Evolutionary conservation across 2,329 filamentous ascomycete species (phyloP), one percentile per base, ranked within the genome.

Genomic region (Fusarium coffeatum): DNA sequence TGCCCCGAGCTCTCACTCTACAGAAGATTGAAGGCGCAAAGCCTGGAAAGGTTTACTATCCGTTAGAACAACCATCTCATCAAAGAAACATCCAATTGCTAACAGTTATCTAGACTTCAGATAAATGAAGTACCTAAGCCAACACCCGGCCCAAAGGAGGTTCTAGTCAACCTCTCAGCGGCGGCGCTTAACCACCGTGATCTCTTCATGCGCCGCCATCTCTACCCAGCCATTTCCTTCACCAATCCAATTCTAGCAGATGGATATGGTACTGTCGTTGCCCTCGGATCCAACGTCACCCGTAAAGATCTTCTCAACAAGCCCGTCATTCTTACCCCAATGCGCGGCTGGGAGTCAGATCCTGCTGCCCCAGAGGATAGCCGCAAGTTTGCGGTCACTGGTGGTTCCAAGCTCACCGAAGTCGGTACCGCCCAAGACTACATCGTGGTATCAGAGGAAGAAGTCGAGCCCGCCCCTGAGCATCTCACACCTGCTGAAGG

Each of bases 181-280:
- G 92, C 91, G 2, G 92, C 95, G 16, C 89, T 98, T 53, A 98
- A 98, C 84, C 96, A 98, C 83, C 92, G 94, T 74, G 96, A 98
- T 80, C 89, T 97, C 73, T 98, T 98, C 83, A 92, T 97, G 80
- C 92, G 95, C 57, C 94, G 96, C 80, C 91, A 94, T 77, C 89
- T 97, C 42, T 98, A 98, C 83, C 95, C 95, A 0, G 91, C 88
- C 73, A 91, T 93, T 55, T 91, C 92, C 15, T 97, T 97, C 79
- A 86, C 88, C 64, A 85, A 90, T 8, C 93, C 95, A 2, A 83
- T 98, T 43, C 87, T 97, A 27, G 89, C 94, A 64, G 95, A 98
- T 78, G 95, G 93, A 69, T 90, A 87, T 72, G 95, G 94, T 57
- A 83, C 87, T 60, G 93, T 98, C 6, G 86, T 90, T 30, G 82